phyloP scores from a whole-genome alignment of 371 early-diverging fungal genomes.

The Chytridium lagenaria region DNA sequence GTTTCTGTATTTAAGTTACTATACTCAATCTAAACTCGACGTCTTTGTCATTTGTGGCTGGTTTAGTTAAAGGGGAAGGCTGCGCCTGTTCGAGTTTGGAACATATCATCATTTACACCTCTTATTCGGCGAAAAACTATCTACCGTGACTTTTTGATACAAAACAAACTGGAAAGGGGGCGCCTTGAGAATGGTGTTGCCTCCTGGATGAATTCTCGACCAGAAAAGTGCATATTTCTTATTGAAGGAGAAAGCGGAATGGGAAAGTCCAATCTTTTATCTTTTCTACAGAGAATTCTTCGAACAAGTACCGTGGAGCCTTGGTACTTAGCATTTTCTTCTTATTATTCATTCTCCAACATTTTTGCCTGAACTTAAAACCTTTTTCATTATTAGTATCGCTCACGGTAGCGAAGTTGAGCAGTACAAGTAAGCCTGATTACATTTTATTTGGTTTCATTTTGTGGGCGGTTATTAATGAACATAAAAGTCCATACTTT shows the following conservation, averaged over 20 bases:
- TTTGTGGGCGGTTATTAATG: too few species aligned
- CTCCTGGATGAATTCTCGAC: not conserved
- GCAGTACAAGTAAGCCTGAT: slow-evolving; percentile 7
- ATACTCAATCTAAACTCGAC: too few species aligned
- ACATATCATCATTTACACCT: not conserved
- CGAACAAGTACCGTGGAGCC: not conserved
- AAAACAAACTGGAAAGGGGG: not conserved
- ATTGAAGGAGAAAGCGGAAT: slow-evolving; percentile 7
- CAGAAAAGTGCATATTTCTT: not conserved
- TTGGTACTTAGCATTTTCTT: slow-evolving; percentile 1
- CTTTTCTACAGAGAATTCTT: not conserved
- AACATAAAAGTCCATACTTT: not conserved
- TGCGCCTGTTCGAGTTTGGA: not conserved
- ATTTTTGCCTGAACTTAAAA: not conserved
- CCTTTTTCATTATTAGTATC: not conserved
- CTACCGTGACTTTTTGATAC: not conserved
- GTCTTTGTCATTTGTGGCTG: too few species aligned
- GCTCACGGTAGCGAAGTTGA: slow-evolving; percentile 5
- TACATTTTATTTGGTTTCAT: too few species aligned
- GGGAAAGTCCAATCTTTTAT: slow-evolving; percentile 6
- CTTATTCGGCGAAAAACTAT: not conserved
- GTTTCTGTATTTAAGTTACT: not conserved
- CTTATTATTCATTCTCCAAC: not conserved
- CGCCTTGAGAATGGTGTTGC: not conserved
- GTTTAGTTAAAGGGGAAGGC: not conserved